A percentile compares a stretch with the other conserved stretches of the same genome.
Evolutionary conservation across 1,139 yeast genomes (phyloP).

Genomic region (Ogataea hybrid): DNA sequence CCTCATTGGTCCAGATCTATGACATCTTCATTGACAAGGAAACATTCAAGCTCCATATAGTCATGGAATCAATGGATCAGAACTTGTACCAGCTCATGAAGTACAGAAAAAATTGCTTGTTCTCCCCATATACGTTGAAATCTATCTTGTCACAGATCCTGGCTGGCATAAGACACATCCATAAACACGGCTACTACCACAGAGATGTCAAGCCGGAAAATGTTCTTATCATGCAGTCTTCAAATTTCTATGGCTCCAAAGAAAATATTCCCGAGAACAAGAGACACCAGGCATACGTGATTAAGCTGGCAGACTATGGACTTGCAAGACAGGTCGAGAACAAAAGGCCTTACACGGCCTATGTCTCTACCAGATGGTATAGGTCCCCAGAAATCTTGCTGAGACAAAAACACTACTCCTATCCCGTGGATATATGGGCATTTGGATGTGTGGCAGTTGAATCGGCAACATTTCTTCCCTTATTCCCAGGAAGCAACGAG

Average conservation of each 20-base stretch:
- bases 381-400: conserved; percentile 90
- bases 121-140: conserved; percentile 58
- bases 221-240: conserved; percentile 64
- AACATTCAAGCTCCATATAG: conserved; percentile 63
- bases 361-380: conserved; percentile 95
- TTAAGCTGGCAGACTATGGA: conserved; percentile 92
- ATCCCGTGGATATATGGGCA: conserved; percentile 92
- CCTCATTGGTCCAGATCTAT: conserved; percentile 66
- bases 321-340: conserved; percentile 66
- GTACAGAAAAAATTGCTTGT: conserved; percentile 47
- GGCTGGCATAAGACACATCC: conserved; percentile 80
- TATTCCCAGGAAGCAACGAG: conserved; percentile 82
- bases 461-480: conserved; percentile 68
- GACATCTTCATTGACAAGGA: conserved; percentile 74
- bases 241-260: conserved; percentile 49
- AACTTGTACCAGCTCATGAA: conserved; percentile 73
- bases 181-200: conserved; percentile 70
- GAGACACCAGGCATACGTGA: conserved; percentile 50
- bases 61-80: conserved; percentile 87
- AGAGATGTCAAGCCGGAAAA: conserved; percentile 85
- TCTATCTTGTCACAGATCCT: conserved; percentile 70
- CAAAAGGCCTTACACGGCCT: conserved; percentile 62
- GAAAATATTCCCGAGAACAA: conserved; percentile 40
- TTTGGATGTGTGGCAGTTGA: conserved; percentile 87
- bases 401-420: conserved; percentile 62